Percentiles rank a stretch among this genome's conserved stretches.
These are phyloP conservation scores for Canariomyces notabilis DNA, from an alignment of 2,329 filamentous ascomycete genomes.

Conservation along the genomic window DNA sequence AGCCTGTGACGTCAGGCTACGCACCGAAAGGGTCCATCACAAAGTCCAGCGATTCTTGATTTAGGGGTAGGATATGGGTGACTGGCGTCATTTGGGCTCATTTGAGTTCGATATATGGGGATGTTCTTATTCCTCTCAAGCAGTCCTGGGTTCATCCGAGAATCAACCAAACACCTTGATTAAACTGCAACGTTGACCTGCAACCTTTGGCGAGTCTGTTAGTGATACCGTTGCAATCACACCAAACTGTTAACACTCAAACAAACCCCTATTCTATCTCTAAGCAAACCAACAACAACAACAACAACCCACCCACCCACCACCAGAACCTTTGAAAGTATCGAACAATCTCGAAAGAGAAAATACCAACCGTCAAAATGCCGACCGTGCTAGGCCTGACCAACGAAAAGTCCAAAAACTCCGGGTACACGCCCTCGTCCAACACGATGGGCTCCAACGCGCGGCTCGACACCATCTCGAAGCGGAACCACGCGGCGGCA, in stretches of 20 bases:
- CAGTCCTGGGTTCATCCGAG: too few relatives aligned
- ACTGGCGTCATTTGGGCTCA: conserved; percentile 2
- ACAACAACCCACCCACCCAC: background rate
- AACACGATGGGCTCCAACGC: conserved; percentile 26
- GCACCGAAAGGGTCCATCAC: conserved; percentile 1
- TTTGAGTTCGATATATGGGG: background rate
- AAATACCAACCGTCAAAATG: conserved; percentile 17
- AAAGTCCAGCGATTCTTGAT: background rate
- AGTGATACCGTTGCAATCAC: too few relatives aligned
- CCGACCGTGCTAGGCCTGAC: conserved; percentile 33
- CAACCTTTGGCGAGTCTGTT: too few relatives aligned
- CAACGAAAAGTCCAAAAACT: conserved; percentile 22
- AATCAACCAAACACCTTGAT: too few relatives aligned
- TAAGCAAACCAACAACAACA: too few relatives aligned
- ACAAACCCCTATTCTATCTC: too few relatives aligned
- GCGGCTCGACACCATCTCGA: conserved; percentile 35
- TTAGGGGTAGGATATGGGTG: background rate
- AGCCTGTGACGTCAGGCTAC: conserved; percentile 21
- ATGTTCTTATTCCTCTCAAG: too few relatives aligned
- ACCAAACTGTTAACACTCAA: background rate
- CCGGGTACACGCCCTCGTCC: conserved; percentile 16
- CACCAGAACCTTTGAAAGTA: background rate
- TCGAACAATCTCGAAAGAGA: background rate
- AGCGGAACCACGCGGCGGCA: conserved; percentile 35
- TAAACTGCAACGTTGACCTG: too few relatives aligned